Evolutionary conservation across 768 basidiomycete species (phyloP).

Genomic region (Lactarius deliciosus): DNA sequence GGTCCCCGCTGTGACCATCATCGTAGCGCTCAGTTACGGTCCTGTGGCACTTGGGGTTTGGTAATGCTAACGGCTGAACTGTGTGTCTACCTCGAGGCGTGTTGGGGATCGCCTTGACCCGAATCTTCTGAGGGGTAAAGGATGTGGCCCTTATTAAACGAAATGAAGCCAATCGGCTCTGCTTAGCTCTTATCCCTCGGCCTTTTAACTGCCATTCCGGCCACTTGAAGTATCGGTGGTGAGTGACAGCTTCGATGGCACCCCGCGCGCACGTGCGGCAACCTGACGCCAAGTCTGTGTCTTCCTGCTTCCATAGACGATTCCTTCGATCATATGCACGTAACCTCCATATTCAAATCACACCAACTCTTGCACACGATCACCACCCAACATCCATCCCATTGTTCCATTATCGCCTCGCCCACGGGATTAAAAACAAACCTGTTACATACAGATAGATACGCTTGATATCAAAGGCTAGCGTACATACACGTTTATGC

Average conservation of each 20-base stretch:
- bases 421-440: constrained; percentile 19
- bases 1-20: neutral
- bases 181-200: constrained; percentile 2
- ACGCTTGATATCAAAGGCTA: constrained; percentile 21
- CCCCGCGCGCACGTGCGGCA: neutral
- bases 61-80: constrained; percentile 1
- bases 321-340: constrained; percentile 20
- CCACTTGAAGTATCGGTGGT: neutral
- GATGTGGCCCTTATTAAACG: neutral
- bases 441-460: constrained; percentile 28
- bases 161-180: constrained; percentile 5
- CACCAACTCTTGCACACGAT: constrained; percentile 12
- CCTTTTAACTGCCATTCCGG: neutral
- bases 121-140: neutral
- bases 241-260: neutral
- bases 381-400: constrained; percentile 9
- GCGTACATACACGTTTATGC: constrained; percentile 21
- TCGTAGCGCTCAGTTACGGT: neutral
- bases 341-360: constrained; percentile 9
- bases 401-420: constrained; percentile 17
- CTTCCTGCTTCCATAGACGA: constrained; percentile 14
- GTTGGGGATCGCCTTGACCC: neutral
- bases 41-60: neutral
- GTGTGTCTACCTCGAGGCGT: constrained; percentile 15
- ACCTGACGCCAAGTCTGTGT: constrained; percentile 1